Evolutionary conservation across 129 eudicot species (phyloP).

Genomic region (Glebionis coronaria): DNA sequence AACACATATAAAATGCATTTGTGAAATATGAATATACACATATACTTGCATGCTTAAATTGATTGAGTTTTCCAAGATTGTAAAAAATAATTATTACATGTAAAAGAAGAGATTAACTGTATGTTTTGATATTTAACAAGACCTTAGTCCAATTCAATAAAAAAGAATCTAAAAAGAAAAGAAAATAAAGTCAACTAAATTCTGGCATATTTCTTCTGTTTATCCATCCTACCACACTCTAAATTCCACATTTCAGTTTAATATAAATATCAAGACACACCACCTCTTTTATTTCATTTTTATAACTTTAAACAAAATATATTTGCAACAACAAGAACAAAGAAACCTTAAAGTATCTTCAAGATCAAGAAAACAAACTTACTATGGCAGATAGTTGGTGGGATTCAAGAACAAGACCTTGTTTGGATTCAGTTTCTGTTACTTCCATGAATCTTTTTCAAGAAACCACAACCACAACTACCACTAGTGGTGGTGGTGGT

Average conservation of each 20-base stretch:
- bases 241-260: slow-evolving; percentile 23
- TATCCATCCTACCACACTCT: slow-evolving; percentile 20
- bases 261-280: slow-evolving; percentile 63
- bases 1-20: too few relatives aligned
- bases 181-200: slow-evolving; percentile 47
- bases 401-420: slow-evolving; percentile 56
- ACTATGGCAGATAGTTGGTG: slow-evolving; percentile 80
- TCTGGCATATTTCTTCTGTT: slow-evolving; percentile 35
- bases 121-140: not conserved
- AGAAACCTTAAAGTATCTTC: slow-evolving; percentile 20
- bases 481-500: slow-evolving; percentile 21
- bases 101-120: too few relatives aligned
- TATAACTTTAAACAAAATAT: slow-evolving; percentile 19
- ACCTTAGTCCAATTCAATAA: not conserved
- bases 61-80: too few relatives aligned
- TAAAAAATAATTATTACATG: too few relatives aligned
- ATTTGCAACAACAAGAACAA: slow-evolving; percentile 4
- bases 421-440: slow-evolving; percentile 45
- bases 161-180: not conserved
- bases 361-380: slow-evolving; percentile 27
- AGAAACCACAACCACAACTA: slow-evolving; percentile 37
- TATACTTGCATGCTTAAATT: too few relatives aligned
- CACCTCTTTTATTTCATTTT: slow-evolving; percentile 42
- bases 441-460: slow-evolving; percentile 50
- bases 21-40: too few relatives aligned